A percentile compares a stretch with the other conserved stretches of the same genome.
Evolutionary conservation across 2,329 filamentous ascomycete species (phyloP).

Genomic region (Verticillium nonalfalfae): DNA sequence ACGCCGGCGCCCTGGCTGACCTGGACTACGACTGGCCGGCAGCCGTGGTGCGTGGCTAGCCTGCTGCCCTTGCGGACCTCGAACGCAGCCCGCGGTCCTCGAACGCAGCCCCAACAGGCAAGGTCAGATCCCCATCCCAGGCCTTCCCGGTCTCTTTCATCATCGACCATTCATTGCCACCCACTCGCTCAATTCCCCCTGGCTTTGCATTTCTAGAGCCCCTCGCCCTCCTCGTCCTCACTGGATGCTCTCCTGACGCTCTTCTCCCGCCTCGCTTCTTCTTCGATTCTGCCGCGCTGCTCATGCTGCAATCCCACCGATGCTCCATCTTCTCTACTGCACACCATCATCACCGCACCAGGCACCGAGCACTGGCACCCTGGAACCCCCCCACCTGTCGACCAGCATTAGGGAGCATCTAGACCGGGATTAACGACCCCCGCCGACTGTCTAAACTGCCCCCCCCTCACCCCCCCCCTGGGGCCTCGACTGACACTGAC

Average conservation of each 20-base stretch:
- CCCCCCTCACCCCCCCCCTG: not conserved
- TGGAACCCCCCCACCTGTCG: not conserved
- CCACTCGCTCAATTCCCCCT: conserved; percentile 3
- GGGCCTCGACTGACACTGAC: conserved; percentile 1
- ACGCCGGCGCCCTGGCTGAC: not conserved
- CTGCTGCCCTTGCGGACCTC: not conserved
- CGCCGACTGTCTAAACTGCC: not conserved
- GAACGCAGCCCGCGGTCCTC: not conserved
- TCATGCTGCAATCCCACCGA: not conserved
- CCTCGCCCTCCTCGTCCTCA: conserved; percentile 4
- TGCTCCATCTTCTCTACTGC: not conserved
- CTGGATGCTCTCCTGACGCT: not conserved
- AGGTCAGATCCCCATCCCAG: conserved; percentile 3
- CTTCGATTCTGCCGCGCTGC: not conserved
- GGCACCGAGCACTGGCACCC: not conserved
- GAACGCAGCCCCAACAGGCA: not conserved
- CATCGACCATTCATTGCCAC: conserved; percentile 13
- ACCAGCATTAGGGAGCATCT: not conserved
- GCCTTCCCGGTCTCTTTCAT: conserved; percentile 19
- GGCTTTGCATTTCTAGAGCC: conserved; percentile 2
- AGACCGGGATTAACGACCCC: conserved; percentile 8
- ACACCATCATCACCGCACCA: not conserved
- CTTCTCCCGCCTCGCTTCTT: not conserved
- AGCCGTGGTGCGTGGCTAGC: conserved; percentile 1
- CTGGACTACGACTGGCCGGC: not conserved